Conservation (phyloP, 306 rosid species). For the Vicia villosa region DNA sequence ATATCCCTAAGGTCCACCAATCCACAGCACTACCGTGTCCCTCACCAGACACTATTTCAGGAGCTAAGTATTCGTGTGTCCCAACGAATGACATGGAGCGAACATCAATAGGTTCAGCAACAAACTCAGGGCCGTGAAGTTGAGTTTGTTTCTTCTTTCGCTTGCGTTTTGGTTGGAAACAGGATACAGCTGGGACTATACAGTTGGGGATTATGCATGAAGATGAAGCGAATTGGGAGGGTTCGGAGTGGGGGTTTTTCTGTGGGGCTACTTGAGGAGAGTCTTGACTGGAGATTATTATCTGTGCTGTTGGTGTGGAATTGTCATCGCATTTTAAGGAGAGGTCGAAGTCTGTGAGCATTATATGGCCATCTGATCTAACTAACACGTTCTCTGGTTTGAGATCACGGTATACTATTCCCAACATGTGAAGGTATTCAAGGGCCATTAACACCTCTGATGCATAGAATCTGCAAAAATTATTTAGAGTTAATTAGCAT, state of each 20-base stretch:
- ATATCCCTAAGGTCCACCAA: slow-evolving; percentile 67
- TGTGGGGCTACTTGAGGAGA: slow-evolving; percentile 42
- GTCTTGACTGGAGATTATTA: slow-evolving; percentile 44
- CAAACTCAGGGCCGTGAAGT: slow-evolving; percentile 53
- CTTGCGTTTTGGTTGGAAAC: slow-evolving; percentile 60
- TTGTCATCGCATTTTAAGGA: slow-evolving; percentile 55
- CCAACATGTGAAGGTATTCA: slow-evolving; percentile 94
- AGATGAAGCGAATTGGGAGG: slow-evolving; percentile 48
- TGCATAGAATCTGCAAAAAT: slow-evolving; percentile 64
- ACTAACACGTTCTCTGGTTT: slow-evolving; percentile 83
- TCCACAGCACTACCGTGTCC: slow-evolving; percentile 65
- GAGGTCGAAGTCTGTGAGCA: slow-evolving; percentile 74
- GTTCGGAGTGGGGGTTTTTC: slow-evolving; percentile 31
- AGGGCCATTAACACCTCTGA: slow-evolving; percentile 78
- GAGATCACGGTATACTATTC: slow-evolving; percentile 83
- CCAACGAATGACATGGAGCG: slow-evolving; percentile 66
- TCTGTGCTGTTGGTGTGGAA: slow-evolving; percentile 53
- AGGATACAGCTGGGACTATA: slow-evolving; percentile 60
- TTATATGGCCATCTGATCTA: slow-evolving; percentile 79
- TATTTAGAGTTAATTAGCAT: slow-evolving; percentile 10
- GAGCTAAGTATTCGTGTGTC: slow-evolving; percentile 72
- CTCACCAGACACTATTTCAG: slow-evolving; percentile 61
- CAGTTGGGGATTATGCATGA: slow-evolving; percentile 60
- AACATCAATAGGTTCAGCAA: slow-evolving; percentile 57
- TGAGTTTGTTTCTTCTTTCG: slow-evolving; percentile 57